phyloP scores from a whole-genome alignment of 2,329 filamentous ascomycete genomes.

The Hymenoscyphus repandus region DNA sequence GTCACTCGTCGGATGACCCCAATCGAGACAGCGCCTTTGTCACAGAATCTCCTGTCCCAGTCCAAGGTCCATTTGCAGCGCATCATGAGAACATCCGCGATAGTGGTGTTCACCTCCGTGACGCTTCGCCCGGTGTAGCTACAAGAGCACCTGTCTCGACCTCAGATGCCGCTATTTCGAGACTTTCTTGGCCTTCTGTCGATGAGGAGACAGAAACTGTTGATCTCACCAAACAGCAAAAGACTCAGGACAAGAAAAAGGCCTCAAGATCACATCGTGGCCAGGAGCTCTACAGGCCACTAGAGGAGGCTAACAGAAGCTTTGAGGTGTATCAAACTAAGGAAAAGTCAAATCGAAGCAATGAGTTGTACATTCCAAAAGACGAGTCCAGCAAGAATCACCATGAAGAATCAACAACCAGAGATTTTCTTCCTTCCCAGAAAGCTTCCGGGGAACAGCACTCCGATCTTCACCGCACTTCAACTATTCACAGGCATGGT shows the following conservation, averaged over 20 bases:
- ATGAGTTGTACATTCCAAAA: slow-evolving; percentile 1
- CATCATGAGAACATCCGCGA: slow-evolving; percentile 35
- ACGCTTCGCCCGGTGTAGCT: slow-evolving; percentile 34
- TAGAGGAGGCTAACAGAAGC: slow-evolving; percentile 6
- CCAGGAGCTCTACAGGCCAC: slow-evolving; percentile 12
- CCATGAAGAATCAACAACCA: slow-evolving; percentile 10
- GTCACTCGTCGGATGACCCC: slow-evolving; percentile 9
- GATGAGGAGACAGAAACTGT: slow-evolving; percentile 42
- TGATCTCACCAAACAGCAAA: slow-evolving; percentile 34
- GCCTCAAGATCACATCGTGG: slow-evolving; percentile 10
- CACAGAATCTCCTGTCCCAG: slow-evolving; percentile 40
- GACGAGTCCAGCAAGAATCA: slow-evolving; percentile 2
- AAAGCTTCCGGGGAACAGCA: slow-evolving; percentile 13
- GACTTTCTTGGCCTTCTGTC: slow-evolving; percentile 35
- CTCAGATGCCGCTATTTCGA: slow-evolving; percentile 32
- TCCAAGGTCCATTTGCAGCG: slow-evolving; percentile 26
- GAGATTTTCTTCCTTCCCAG: slow-evolving; percentile 18
- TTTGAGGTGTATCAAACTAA: neutral
- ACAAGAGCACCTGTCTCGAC: slow-evolving; percentile 25
- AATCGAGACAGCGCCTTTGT: slow-evolving; percentile 48
- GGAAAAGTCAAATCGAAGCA: neutral
- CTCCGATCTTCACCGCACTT: slow-evolving; percentile 20
- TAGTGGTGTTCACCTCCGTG: slow-evolving; percentile 52
- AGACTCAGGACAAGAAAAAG: slow-evolving; percentile 13
- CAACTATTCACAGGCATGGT: slow-evolving; percentile 17